A percentile compares a stretch with the other conserved stretches of the same genome.
These are phyloP conservation scores for Colletotrichum sp. DNA, from an alignment of 2,329 filamentous ascomycete genomes.

Conservation along the genomic window DNA sequence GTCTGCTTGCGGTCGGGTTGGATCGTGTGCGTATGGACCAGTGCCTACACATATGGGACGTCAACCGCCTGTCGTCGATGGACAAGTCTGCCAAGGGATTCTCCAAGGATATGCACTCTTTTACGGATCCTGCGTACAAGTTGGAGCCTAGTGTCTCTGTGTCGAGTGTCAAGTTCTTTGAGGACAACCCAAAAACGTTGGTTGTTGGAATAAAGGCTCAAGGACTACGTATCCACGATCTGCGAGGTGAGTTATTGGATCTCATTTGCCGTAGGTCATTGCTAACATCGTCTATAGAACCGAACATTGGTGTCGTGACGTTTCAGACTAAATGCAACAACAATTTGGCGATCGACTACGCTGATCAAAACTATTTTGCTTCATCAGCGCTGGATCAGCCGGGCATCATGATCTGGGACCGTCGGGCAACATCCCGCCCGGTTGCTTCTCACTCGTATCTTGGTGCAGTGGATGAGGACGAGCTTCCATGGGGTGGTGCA, in stretches of 20 bases:
- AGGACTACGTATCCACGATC: constrained; percentile 77
- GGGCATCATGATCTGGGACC: constrained; percentile 79
- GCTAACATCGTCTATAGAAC: constrained; percentile 41
- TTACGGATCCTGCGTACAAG: constrained; percentile 63
- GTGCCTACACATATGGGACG: constrained; percentile 83
- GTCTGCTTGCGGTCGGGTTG: constrained; percentile 77
- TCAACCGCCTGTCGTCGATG: constrained; percentile 64
- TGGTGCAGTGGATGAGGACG: constrained; percentile 64
- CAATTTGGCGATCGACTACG: constrained; percentile 78
- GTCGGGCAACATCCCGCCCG: constrained; percentile 62
- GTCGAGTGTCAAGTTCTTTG: constrained; percentile 83
- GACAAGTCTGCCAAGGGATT: constrained; percentile 55
- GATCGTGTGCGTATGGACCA: constrained; percentile 83
- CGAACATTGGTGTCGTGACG: constrained; percentile 54
- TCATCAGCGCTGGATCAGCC: constrained; percentile 79
- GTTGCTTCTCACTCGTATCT: constrained; percentile 60
- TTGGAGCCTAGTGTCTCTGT: constrained; percentile 75
- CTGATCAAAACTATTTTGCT: constrained; percentile 84
- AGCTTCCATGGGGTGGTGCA: constrained; percentile 67
- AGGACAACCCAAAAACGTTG: constrained; percentile 76
- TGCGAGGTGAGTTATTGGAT: constrained; percentile 62
- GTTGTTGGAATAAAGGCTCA: constrained; percentile 79
- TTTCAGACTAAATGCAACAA: constrained; percentile 73
- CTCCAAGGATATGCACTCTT: constrained; percentile 49
- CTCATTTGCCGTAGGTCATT: constrained; percentile 20